Evolutionary conservation across 2,329 filamentous ascomycete genomes (phyloP).

Genomic region (Trichoderma breve): DNA sequence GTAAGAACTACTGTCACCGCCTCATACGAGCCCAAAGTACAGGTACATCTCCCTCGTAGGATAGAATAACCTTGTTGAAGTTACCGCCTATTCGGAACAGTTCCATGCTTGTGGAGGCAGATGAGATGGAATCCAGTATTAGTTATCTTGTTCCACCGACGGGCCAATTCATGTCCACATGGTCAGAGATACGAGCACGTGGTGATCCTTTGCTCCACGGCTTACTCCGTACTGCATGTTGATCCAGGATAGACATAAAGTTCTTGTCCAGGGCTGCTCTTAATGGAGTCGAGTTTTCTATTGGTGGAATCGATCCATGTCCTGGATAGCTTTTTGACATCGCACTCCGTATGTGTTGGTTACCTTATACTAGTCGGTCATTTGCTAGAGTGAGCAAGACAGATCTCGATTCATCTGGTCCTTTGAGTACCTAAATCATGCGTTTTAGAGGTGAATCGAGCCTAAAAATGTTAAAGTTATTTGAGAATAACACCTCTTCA

Average conservation of each 20-base stretch:
- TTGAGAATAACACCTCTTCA: not conserved
- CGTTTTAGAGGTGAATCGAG: not conserved
- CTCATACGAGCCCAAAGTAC: not conserved
- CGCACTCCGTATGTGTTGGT: not conserved
- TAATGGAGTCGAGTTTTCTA: not conserved
- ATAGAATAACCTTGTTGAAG: not conserved
- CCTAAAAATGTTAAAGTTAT: not conserved
- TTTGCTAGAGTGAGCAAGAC: not conserved
- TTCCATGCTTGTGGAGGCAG: not conserved
- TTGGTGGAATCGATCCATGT: not conserved
- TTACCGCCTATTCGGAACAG: not conserved
- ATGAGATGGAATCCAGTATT: not conserved
- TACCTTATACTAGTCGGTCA: not conserved
- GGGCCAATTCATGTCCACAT: not conserved
- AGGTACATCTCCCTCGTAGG: not conserved
- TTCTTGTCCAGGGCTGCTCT: not conserved
- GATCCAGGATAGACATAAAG: not conserved
- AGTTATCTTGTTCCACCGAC: not conserved
- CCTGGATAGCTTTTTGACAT: not conserved
- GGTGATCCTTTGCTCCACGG: not conserved
- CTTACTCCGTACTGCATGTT: not conserved
- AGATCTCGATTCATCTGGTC: not conserved
- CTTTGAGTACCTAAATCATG: not conserved
- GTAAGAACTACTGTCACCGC: slow-evolving; percentile 12
- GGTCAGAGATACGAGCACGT: not conserved